Evolutionary conservation across 2,329 filamentous ascomycete genomes (phyloP), one percentile per base, ranked within the genome.

Genomic region (Alternaria alternata): DNA sequence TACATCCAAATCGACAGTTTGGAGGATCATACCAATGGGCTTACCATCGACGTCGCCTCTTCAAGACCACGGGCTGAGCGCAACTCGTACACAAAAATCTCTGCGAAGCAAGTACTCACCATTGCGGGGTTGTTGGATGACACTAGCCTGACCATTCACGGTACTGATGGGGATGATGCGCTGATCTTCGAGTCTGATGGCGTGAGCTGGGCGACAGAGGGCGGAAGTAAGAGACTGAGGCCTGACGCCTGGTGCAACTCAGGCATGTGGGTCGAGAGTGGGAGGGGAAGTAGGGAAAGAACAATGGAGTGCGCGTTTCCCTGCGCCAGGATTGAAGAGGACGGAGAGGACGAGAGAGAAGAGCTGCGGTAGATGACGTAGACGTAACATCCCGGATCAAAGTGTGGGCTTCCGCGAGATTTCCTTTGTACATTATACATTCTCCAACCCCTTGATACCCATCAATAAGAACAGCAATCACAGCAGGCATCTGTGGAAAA

Each of bases 1-100:
- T 69, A 69, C 48, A 59, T 70, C 47, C 65, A 63, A 49, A 41
- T 70, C 18, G 58, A 62, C 36, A 59, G 54, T 1, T 51, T 70
- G 5, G 28, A 18, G 14, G 65, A 69, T 16, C 41, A 68, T 11
- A 24, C 65, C 7, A 69, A 66, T 41, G 22, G 47, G 30, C 54
- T 69, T 11, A 49, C 34, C 24, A 51, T 70, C 20, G 63, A 68
- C 44, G 22, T 70, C 14, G 57, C 68, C 4, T 53, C 47, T 1
- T 58, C 54, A 14, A 61, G 63, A 16, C 62, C 65, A 16, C 42
- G n/a, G 4, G 20, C 51, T 2, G 52, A 57, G 8, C 62, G 51
- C 14, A 64, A 69, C 22, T 66, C 61, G 34, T 69, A 70, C 42
- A 49, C 34, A 8, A 56, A 53, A 5, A 47, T 69, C 42, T 62